Evolutionary conservation across 2,329 filamentous ascomycete genomes (phyloP), one percentile per base, ranked within the genome.

Genomic region (Scortechinia acanthostroma): DNA sequence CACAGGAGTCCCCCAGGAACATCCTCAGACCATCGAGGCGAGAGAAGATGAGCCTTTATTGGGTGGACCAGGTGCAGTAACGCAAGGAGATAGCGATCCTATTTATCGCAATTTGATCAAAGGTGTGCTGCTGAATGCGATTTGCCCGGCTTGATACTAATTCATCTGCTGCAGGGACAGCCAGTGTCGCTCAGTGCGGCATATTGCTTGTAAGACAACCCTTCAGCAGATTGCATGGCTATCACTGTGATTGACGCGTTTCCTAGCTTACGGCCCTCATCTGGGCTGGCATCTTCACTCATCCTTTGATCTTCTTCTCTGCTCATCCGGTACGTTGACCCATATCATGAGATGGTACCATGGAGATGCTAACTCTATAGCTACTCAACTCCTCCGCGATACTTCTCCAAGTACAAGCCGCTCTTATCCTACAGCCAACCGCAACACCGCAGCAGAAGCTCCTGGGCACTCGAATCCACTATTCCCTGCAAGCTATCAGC

Each of bases 1-100:
- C 40, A 73, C 71, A 13, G 69, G 68, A 20, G 70, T 74, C 43
- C 70, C 73, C 3, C 62, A 74, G 45, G 54, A 55, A 42, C 61
- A 62, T 49, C 60, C 58, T 20, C 25, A n/a, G n/a, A 30, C 35
- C 20, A 40, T 40, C 17, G 35, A 10, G 35, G 6, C 35, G 6
- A 19, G 20, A 6, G 35, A 10, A 10, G 35, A 40, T 6, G 10
- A 40, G 35, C 35, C 35, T 40, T 40, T 40, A 17, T 17, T 40
- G 17, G 35, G 35, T 6, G 35, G 35, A 13, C 35, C 35, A 13
- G 17, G 35, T 13, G 35, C 10, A 6, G 35, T 6, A 6, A 13
- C 35, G 13, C 35, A 30, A n/a, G n/a, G 35, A 40, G 35, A 19
- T 10, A 6, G 17, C 13, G 35, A 40, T 13, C 10, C 10, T 19